Evolutionary conservation across 2,329 filamentous ascomycete genomes (phyloP).

Genomic region (Pestalotiopsis sp.): DNA sequence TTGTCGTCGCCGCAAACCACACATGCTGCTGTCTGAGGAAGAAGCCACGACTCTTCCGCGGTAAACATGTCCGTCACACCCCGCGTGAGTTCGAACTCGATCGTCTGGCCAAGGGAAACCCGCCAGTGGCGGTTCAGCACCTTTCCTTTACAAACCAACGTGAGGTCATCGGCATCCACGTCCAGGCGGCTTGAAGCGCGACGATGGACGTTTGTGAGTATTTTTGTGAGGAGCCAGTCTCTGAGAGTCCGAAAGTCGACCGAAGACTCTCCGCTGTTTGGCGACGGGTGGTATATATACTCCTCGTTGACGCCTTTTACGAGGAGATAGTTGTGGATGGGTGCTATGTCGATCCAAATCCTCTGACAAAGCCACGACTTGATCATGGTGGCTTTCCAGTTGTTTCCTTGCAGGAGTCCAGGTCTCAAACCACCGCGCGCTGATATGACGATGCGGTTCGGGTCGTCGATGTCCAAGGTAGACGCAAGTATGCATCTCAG

Average conservation of each 20-base stretch:
- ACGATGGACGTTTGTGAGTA: constrained; percentile 17
- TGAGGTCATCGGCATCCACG: constrained; percentile 21
- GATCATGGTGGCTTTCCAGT: constrained; percentile 30
- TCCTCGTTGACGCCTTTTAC: constrained; percentile 30
- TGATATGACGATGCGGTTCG: constrained; percentile 28
- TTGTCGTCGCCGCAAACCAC: constrained; percentile 35
- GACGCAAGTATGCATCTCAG: constrained; percentile 25
- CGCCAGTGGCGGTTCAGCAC: constrained; percentile 14
- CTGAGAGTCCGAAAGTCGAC: constrained; percentile 17
- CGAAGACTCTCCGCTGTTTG: constrained; percentile 10
- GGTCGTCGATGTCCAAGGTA: constrained; percentile 22
- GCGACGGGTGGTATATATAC: constrained; percentile 31
- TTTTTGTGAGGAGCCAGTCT: constrained; percentile 17
- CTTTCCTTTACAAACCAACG: constrained; percentile 16
- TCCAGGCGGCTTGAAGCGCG: constrained; percentile 13
- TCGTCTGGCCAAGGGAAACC: constrained; percentile 24
- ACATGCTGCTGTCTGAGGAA: constrained; percentile 30
- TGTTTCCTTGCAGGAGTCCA: constrained; percentile 30
- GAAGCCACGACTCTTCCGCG: constrained; percentile 32
- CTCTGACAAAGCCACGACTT: constrained; percentile 31
- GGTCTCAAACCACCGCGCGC: constrained; percentile 30
- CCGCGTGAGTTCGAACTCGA: constrained; percentile 31
- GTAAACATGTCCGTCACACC: constrained; percentile 27
- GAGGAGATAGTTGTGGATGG: constrained; percentile 23
- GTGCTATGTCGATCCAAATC: constrained; percentile 27